These are phyloP conservation scores for Leccinum aurantiacum DNA, from an alignment of 768 basidiomycete genomes.

Conservation along the genomic window DNA sequence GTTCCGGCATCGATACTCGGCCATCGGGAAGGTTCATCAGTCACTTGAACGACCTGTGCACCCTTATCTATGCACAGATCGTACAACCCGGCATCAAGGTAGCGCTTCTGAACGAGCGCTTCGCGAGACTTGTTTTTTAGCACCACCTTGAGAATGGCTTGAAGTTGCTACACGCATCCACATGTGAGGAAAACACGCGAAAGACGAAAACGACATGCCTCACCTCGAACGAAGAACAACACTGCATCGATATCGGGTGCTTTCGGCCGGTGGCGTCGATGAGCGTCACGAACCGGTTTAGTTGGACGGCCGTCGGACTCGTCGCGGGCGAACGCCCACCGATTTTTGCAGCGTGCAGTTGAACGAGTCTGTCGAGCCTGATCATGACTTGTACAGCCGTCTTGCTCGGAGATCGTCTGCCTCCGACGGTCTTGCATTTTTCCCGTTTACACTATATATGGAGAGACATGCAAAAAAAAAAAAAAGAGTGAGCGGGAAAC, in stretches of 20 bases:
- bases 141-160: conserved; percentile 18
- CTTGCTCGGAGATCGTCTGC: conserved; percentile 10
- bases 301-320: conserved; percentile 22
- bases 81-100: conserved; percentile 24
- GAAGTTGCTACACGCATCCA: conserved; percentile 20
- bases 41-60: conserved; percentile 21
- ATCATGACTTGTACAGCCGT: conserved; percentile 17
- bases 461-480: background rate
- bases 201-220: background rate
- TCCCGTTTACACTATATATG: conserved; percentile 20
- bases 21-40: conserved; percentile 23
- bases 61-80: conserved; percentile 29
- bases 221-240: conserved; percentile 29
- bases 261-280: conserved; percentile 28
- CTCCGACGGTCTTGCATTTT: conserved; percentile 5
- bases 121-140: conserved; percentile 18
- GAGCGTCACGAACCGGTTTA: conserved; percentile 24
- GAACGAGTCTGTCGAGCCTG: conserved; percentile 25
- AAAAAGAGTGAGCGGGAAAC: background rate
- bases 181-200: conserved; percentile 1
- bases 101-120: conserved; percentile 23
- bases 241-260: conserved; percentile 27
- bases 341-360: conserved; percentile 19
- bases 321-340: conserved; percentile 1
- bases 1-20: conserved; percentile 25